These are phyloP conservation scores for Tetracladium setigerum DNA, from an alignment of 495 filamentous ascomycete genomes.

Conservation along the genomic window DNA sequence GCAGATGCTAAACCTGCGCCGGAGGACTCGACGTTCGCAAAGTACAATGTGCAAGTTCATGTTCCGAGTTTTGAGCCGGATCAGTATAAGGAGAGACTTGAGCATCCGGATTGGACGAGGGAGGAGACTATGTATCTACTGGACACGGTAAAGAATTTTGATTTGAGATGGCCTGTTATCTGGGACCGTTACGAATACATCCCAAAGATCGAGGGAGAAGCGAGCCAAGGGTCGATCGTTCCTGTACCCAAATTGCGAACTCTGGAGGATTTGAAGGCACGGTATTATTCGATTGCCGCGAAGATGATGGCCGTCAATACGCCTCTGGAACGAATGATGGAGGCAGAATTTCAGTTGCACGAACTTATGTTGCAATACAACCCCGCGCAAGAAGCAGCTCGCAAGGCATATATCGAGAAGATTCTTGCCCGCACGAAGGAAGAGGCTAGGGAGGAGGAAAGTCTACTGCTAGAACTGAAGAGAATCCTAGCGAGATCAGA, in stretches of 20 bases:
- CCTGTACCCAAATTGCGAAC: constrained; percentile 43
- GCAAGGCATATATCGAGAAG: constrained; percentile 77
- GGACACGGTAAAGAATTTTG: constrained; percentile 62
- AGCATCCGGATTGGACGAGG: constrained; percentile 71
- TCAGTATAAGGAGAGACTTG: constrained; percentile 71
- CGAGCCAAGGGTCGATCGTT: constrained; percentile 34
- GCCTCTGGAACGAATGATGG: constrained; percentile 76
- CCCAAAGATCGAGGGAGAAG: constrained; percentile 31
- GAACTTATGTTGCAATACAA: constrained; percentile 84
- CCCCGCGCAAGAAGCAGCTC: constrained; percentile 60
- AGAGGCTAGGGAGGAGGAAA: constrained; percentile 85
- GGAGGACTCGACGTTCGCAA: constrained; percentile 54
- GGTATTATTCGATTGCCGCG: constrained; percentile 81
- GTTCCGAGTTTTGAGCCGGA: constrained; percentile 76
- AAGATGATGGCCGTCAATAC: constrained; percentile 79
- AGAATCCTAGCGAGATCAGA: constrained; percentile 79
- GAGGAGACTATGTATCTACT: constrained; percentile 92
- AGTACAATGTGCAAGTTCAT: constrained; percentile 73
- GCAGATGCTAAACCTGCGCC: constrained; percentile 11
- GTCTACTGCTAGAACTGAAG: constrained; percentile 79
- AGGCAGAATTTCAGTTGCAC: constrained; percentile 69
- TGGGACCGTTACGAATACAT: constrained; percentile 83
- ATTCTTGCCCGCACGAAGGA: constrained; percentile 74
- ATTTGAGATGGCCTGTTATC: constrained; percentile 85
- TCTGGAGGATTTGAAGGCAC: constrained; percentile 85